phyloP scores from a whole-genome alignment of 345 rosid species.

The Lumnitzera littorea region DNA sequence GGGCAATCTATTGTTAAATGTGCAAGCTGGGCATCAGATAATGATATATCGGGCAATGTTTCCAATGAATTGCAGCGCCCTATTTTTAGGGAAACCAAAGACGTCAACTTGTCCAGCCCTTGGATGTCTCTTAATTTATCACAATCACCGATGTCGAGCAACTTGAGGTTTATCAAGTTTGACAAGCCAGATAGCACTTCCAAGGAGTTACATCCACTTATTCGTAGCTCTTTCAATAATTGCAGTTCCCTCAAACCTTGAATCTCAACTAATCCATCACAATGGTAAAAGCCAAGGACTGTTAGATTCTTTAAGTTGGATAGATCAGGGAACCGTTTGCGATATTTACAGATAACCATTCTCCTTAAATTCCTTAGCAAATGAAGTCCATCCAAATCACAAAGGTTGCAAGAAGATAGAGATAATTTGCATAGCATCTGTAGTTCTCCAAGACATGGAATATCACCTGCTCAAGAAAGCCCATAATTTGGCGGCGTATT shows the following conservation, averaged over 20 bases:
- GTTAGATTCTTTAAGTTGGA: constrained; percentile 3
- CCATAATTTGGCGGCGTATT: too few relatives aligned
- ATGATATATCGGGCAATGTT: too few relatives aligned
- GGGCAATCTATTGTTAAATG: too few relatives aligned
- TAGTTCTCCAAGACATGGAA: too few relatives aligned
- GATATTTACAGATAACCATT: background rate
- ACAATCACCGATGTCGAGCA: too few relatives aligned
- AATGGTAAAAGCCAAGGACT: background rate
- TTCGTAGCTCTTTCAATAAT: background rate
- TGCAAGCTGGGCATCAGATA: too few relatives aligned
- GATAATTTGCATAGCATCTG: too few relatives aligned
- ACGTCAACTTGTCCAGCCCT: too few relatives aligned
- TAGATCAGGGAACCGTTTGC: background rate
- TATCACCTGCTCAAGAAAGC: too few relatives aligned
- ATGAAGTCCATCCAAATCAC: background rate
- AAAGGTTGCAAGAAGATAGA: background rate
- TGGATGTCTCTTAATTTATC: too few relatives aligned
- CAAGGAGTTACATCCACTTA: background rate
- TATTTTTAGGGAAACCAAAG: too few relatives aligned
- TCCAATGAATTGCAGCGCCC: too few relatives aligned
- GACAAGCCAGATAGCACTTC: background rate
- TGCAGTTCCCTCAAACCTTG: background rate
- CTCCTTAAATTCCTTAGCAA: background rate
- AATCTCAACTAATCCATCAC: background rate
- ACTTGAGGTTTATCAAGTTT: background rate